Base-by-base conservation (phyloP, 164 flowering plant genomes). In the Chimonanthus praecox region DNA sequence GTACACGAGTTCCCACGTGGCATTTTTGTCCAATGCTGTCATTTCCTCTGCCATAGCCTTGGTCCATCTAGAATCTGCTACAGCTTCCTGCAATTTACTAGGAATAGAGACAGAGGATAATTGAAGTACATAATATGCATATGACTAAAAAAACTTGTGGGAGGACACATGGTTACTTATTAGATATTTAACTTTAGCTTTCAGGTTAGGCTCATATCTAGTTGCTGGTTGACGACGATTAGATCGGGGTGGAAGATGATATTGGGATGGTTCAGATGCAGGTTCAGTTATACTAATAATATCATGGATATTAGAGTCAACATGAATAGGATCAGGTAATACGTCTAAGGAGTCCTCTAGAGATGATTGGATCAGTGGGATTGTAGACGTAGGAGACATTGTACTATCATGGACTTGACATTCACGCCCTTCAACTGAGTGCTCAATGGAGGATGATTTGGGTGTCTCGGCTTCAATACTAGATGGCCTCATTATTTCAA, bases 11-110 rank as follows among this genome's bases (percentile, higher is more conserved):
- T 20, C 67, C 67, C 67, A 64, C 0, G 67, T 64, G 44, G 11
- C 3, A 33, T 64, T 64, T 10, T 64, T 64, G 5, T 64, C 6
- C 5, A 64, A 11, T 5, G 67, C 67, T 7, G 10, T 20, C 67
- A 64, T 64, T 16, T 64, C 67, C 21, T 64, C 67, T 18, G 45
- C 43, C 11, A 64, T 64, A 5, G 67, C 67, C 15, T 58, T 7
- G 1, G 15, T 58, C 63, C 6, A 58, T 60, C 64, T 60, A 60
- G 5, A 11, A 60, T 60, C 64, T 60, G 20, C 20, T 4, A 60
- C 8, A 60, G 64, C 64, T 60, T 60, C 64, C 64, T 60, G 64
- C 64, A 60, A 8, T 60, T 60, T 49, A 49, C 51, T 49, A 49
- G 51, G 51, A 49, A 49, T 49, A 2, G 51, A 49, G 51, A 49